A percentile compares a stretch with the other conserved stretches of the same genome.
Conservation (phyloP, 1,139 yeast genomes). For the Taphrina confusa region DNA sequence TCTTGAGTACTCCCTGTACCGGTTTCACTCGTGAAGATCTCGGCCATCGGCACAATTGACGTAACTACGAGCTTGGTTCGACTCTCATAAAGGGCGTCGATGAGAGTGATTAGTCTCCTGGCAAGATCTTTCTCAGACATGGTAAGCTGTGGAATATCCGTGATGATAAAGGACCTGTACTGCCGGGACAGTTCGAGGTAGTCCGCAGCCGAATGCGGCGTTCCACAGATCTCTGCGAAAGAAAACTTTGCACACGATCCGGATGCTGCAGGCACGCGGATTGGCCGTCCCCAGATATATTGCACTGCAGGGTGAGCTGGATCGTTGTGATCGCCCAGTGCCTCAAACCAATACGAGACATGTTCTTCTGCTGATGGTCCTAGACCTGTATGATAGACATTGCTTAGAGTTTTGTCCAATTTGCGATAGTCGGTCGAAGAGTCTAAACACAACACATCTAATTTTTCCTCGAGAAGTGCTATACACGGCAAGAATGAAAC, state of each 20-base stretch:
- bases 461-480: constrained; percentile 67
- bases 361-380: constrained; percentile 65
- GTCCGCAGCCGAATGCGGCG: constrained; percentile 93
- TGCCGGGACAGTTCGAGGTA: constrained; percentile 78
- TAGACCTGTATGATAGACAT: constrained; percentile 76
- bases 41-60: constrained; percentile 78
- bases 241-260: constrained; percentile 86
- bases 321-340: constrained; percentile 61
- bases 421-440: constrained; percentile 94
- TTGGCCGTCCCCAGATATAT: constrained; percentile 83
- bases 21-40: constrained; percentile 54
- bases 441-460: constrained; percentile 75
- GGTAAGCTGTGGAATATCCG: constrained; percentile 87
- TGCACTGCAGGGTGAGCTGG: constrained; percentile 51
- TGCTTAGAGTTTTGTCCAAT: constrained; percentile 76
- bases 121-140: constrained; percentile 77
- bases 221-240: constrained; percentile 80
- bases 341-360: constrained; percentile 72
- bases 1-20: constrained; percentile 33
- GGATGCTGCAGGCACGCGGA: constrained; percentile 71
- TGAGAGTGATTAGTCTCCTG: constrained; percentile 84
- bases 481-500: constrained; percentile 90
- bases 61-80: constrained; percentile 87
- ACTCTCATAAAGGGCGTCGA: constrained; percentile 92
- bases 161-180: constrained; percentile 74